These are phyloP conservation scores for Xylariaceae sp. DNA, from an alignment of 2,329 filamentous ascomycete genomes.

Conservation along the genomic window DNA sequence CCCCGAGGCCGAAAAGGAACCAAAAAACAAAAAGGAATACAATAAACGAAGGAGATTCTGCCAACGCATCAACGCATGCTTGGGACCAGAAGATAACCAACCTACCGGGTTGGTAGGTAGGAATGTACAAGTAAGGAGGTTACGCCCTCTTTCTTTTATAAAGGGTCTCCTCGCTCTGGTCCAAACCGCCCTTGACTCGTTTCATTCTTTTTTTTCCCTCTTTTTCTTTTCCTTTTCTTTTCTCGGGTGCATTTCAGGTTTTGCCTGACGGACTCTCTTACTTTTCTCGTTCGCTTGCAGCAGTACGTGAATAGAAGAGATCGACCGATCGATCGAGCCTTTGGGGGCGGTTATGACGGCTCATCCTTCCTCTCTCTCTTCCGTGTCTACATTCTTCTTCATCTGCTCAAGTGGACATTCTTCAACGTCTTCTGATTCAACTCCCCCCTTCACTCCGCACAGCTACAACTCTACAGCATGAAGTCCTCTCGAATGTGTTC, in stretches of 20 bases:
- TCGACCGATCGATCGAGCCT: no score
- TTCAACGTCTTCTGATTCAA: background rate
- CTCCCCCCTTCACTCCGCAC: background rate
- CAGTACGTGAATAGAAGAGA: no score
- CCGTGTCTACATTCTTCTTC: background rate
- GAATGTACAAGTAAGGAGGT: no score
- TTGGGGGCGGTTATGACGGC: background rate
- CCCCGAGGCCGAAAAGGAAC: no score
- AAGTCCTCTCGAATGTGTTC: conserved; percentile 1
- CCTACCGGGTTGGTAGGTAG: no score
- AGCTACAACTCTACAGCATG: background rate
- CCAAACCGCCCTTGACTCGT: conserved; percentile 19
- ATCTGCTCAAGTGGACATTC: conserved; percentile 10
- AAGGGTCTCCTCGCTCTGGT: conserved; percentile 17
- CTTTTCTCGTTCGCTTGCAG: conserved; percentile 1
- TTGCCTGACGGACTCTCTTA: background rate
- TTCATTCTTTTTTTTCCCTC: conserved; percentile 13
- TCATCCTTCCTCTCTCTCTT: background rate
- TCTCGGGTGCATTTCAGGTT: background rate
- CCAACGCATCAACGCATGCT: conserved; percentile 33
- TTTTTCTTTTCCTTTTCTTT: conserved; percentile 4
- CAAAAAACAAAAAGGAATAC: no score
- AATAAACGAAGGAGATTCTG: conserved; percentile 19
- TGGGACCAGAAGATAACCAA: no score
- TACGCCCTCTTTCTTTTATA: background rate